Percentiles rank a stretch among this genome's conserved stretches.
Conservation (phyloP, 1,139 yeast species). For the Chernovozyma aurita region DNA sequence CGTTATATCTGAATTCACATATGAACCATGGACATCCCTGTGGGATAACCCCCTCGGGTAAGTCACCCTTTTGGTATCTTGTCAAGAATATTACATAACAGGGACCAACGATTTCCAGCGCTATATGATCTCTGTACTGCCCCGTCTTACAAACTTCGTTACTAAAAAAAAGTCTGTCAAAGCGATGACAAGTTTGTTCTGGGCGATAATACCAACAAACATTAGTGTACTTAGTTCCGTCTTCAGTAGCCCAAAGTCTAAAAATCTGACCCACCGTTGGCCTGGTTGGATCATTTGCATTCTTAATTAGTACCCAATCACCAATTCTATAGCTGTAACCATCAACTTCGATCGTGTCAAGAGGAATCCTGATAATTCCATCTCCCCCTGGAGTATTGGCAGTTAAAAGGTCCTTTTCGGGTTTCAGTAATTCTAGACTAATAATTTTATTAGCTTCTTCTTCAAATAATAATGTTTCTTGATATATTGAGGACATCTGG, state of each 20-base stretch:
- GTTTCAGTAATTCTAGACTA: slow-evolving; percentile 69
- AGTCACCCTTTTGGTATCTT: slow-evolving; percentile 91
- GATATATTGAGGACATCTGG: slow-evolving; percentile 51
- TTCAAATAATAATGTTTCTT: slow-evolving; percentile 62
- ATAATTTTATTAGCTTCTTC: slow-evolving; percentile 56
- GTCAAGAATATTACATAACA: slow-evolving; percentile 95
- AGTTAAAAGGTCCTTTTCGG: slow-evolving; percentile 75
- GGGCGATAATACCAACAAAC: slow-evolving; percentile 98
- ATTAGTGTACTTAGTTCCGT: slow-evolving; percentile 83
- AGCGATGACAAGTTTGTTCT: slow-evolving; percentile 93
- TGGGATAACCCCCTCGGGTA: slow-evolving; percentile 61
- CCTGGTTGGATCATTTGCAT: slow-evolving; percentile 80
- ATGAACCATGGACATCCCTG: slow-evolving; percentile 81
- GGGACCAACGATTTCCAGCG: slow-evolving; percentile 84
- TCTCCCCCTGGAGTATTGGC: slow-evolving; percentile 57
- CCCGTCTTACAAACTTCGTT: slow-evolving; percentile 97
- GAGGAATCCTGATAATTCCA: slow-evolving; percentile 62
- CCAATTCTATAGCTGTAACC: slow-evolving; percentile 81
- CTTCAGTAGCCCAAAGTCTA: slow-evolving; percentile 83
- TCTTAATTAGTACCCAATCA: slow-evolving; percentile 87
- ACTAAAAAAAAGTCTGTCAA: slow-evolving; percentile 81
- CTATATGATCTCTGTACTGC: slow-evolving; percentile 90
- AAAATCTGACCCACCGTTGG: slow-evolving; percentile 94
- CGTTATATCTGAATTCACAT: slow-evolving; percentile 94
- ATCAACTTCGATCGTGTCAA: slow-evolving; percentile 67